Evolutionary conservation across 208 protist species (phyloP), one percentile per base, ranked within the genome.

Genomic region (Wallacemonas sp.): DNA sequence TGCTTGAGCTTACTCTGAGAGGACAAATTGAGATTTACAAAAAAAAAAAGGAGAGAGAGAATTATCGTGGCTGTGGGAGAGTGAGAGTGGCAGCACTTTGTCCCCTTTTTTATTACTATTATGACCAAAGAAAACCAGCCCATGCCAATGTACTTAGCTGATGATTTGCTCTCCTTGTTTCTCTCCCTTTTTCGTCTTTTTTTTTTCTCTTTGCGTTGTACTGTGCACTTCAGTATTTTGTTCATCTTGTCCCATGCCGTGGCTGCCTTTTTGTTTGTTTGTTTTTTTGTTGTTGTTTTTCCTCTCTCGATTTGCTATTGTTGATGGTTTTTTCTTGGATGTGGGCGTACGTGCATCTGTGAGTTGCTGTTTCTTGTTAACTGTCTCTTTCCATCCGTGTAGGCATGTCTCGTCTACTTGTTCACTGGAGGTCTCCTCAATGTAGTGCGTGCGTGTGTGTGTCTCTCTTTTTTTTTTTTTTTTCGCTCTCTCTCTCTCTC

Each of bases 261-360:
- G n/a, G n/a, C 12, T 24, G 39, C 45, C 44, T 45, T 60, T 30
- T 68, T 66, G 31, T 73, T 47, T n/a, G 8, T 60, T 3, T 41
- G 12, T 15, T 60, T 19, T 62, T 59, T 63, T 68, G 55, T 65
- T 47, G 45, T 73, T 69, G 17, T 2, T 17, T 2, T 22, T 65
- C 31, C 31, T 61, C 39, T n/a, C 51, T 59, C 34, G 38, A 61
- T 12, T 60, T 68, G 63, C 42, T 46, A 21, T 30, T 54, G 0
- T 24, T 54, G 21, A 33, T 46, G 42, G 42, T 46, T 5, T 46
- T 11, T 41, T 41, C 36, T 17, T 41, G 6, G 36, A 17, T 41
- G 6, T 6, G 36, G 6, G 36, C 14, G 6, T 14, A 41, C 36
- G 36, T 41, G 6, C 36, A 14, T 41, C 9, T 41, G 9, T 41